Evolutionary conservation across 192 early-diverging fungal genomes (phyloP).

Genomic region (Pilaira anomala): DNA sequence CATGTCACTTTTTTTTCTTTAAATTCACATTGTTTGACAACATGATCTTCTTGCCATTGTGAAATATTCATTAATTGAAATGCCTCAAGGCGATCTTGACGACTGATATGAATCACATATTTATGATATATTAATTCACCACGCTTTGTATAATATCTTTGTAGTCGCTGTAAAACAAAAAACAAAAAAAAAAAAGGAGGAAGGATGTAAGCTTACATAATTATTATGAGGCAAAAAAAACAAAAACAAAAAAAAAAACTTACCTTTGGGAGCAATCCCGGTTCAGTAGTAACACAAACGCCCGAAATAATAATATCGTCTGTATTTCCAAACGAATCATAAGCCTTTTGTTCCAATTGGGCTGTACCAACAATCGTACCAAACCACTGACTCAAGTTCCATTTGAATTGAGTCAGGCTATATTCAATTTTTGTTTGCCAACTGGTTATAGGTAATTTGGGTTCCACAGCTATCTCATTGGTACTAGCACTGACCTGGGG

Average conservation of each 20-base stretch:
- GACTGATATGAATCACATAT: slow-evolving; percentile 6
- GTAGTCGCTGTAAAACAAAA: neutral
- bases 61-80: neutral
- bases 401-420: neutral
- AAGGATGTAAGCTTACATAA: neutral
- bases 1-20: neutral
- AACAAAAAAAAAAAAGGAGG: neutral
- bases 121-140: neutral
- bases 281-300: slow-evolving; percentile 13
- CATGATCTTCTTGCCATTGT: neutral
- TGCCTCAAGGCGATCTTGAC: neutral
- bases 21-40: neutral
- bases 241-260: neutral
- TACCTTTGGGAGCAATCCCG: slow-evolving; percentile 20
- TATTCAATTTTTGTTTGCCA: slow-evolving; percentile 1
- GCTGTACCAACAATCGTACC: slow-evolving; percentile 1
- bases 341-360: neutral
- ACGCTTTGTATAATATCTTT: neutral
- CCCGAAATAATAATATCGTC: slow-evolving; percentile 1
- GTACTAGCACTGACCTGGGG: too few species aligned
- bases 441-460: neutral
- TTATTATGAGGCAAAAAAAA: neutral
- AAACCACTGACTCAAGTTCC: slow-evolving; percentile 9
- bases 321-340: neutral
- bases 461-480: too few species aligned